Percentiles rank a stretch among this genome's conserved stretches.
Conservation (phyloP, 495 filamentous ascomycete species). For the Sordaria brevicollis region DNA sequence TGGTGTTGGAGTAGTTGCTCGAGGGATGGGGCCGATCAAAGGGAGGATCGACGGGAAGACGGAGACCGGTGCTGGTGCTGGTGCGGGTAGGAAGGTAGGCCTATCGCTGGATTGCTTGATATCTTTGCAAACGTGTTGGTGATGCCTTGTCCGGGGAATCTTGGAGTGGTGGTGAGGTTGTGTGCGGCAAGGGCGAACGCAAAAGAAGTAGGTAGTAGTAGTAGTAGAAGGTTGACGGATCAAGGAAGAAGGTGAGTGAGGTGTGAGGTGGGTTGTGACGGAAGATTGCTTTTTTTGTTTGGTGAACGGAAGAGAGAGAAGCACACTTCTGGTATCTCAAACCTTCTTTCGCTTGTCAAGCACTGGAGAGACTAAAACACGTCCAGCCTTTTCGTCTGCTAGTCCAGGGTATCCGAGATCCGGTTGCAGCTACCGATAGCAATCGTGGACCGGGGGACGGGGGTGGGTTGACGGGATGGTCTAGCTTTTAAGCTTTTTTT, state of each 20-base stretch:
- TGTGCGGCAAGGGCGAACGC: conserved; percentile 2
- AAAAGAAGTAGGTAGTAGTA: conserved; percentile 1
- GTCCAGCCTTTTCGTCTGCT: conserved; percentile 7
- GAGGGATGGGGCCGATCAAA: background rate
- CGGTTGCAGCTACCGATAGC: background rate
- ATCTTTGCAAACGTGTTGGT: background rate
- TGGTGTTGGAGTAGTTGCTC: background rate
- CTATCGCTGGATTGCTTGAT: background rate
- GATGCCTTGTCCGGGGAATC: conserved; percentile 2
- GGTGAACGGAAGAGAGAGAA: conserved; percentile 8
- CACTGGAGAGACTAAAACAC: conserved; percentile 11
- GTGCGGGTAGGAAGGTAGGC: background rate
- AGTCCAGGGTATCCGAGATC: background rate
- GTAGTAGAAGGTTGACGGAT: conserved; percentile 1
- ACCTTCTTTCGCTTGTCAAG: conserved; percentile 24
- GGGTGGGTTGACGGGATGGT: too few species aligned
- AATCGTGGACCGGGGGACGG: background rate
- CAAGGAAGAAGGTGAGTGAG: conserved; percentile 1
- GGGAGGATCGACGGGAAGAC: background rate
- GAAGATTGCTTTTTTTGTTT: conserved; percentile 8
- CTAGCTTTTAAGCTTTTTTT: background rate
- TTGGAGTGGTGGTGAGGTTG: conserved; percentile 2
- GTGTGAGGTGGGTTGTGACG: conserved; percentile 8
- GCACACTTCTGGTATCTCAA: conserved; percentile 25
- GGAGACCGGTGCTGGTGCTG: conserved; percentile 16